Evolutionary conservation across 805 yeast genomes (phyloP), one percentile per base, ranked within the genome.

Genomic region (Phaffomyces antillensis): DNA sequence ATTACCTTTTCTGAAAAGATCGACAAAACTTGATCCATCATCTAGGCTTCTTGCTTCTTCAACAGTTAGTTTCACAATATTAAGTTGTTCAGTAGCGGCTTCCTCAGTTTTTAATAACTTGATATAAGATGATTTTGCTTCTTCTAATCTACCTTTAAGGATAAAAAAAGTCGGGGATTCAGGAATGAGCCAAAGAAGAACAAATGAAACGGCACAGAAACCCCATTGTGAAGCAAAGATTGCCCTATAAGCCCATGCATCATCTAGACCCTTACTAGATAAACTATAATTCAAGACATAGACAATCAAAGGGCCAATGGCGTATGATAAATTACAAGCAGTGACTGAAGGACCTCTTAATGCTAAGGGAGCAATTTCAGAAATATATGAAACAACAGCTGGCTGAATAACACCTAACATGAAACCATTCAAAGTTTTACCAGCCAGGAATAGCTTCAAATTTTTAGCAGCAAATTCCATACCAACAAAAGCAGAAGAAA

Each of bases 101-200:
- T 33, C 39, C n/a, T 43, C 48, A 41, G 48, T 52, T 31, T 39
- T 42, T 17, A 44, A 33, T 20, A 51, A 33, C 37, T 32, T 55
- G 47, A 59, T 53, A 33, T 61, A 45, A n/a, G 68, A 52, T 25
- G 44, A 42, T 41, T 52, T 58, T 25, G 72, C 73, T 15, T 66
- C 66, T 5, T 51, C 64, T 36, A 44, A 32, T 36, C 56, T 50
- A 8, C 66, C 70, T 20, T 59, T 58, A 45, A 63, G 63, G 40
- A 66, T 62, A 47, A 67, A 58, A 64, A 61, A 68, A 64, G 70
- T 67, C 13, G 75, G 75, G 15, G 70, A 64, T 39, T 70, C 73
- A 0, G 75, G 73, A 33, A 72, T 65, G 7, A 65, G 52, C 36
- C 44, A 59, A 13, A 66, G 58, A 35, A 63, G 62, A 23, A 66